These are phyloP conservation scores for Ogataea henricii DNA, from an alignment of 805 yeast genomes.

Conservation along the genomic window DNA sequence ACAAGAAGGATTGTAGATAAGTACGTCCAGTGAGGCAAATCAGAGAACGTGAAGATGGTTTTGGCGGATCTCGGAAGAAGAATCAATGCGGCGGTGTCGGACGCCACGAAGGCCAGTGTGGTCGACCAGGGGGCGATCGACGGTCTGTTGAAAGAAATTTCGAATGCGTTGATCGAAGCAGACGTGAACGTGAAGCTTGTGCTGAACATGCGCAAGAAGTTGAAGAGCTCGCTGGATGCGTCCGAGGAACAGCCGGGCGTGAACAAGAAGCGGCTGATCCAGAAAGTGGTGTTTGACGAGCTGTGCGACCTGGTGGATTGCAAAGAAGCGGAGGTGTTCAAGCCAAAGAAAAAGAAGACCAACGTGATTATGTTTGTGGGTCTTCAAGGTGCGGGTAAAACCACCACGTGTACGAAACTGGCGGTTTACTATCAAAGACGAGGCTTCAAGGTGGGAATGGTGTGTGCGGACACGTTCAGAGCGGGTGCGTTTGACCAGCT, in stretches of 20 bases:
- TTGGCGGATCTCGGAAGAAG: conserved; percentile 78
- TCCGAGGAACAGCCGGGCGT: conserved; percentile 50
- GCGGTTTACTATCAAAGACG: conserved; percentile 93
- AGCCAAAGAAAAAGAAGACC: conserved; percentile 80
- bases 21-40: background rate
- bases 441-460: conserved; percentile 93
- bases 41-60: conserved; percentile 52
- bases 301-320: conserved; percentile 83
- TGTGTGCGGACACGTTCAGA: conserved; percentile 98
- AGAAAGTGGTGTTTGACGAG: conserved; percentile 93
- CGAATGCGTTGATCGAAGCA: conserved; percentile 87
- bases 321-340: conserved; percentile 47
- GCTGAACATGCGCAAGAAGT: conserved; percentile 69
- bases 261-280: conserved; percentile 78
- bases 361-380: conserved; percentile 97
- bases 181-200: conserved; percentile 91
- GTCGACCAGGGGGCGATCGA: conserved; percentile 63
- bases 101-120: conserved; percentile 58
- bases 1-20: background rate
- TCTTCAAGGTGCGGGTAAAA: conserved; percentile 97
- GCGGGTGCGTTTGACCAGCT: conserved; percentile 99
- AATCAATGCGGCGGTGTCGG: conserved; percentile 71
- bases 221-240: conserved; percentile 58
- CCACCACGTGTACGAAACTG: conserved; percentile 94
- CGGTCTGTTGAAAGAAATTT: conserved; percentile 79